These are phyloP conservation scores for Cladosporium sp. DNA, from an alignment of 2,329 filamentous ascomycete genomes.

Conservation along the genomic window DNA sequence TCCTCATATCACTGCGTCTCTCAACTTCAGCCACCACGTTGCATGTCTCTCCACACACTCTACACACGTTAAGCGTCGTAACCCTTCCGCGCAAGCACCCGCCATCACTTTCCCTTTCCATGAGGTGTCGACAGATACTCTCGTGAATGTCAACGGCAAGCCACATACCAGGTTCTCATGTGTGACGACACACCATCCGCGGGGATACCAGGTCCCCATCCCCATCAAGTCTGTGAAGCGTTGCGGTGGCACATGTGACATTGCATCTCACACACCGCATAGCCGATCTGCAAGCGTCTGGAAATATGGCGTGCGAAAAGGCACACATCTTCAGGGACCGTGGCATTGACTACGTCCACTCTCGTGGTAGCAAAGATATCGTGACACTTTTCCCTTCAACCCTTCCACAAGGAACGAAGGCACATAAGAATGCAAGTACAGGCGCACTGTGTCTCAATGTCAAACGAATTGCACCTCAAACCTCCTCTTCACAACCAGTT, in stretches of 20 bases:
- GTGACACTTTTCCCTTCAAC: background rate
- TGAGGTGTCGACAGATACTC: background rate
- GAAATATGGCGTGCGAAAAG: background rate
- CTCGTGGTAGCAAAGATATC: background rate
- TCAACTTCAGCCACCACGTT: too few relatives aligned
- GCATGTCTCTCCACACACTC: background rate
- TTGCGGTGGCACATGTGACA: conserved; percentile 7
- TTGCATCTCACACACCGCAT: conserved; percentile 10
- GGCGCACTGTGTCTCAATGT: background rate
- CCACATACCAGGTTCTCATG: background rate
- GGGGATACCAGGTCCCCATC: background rate
- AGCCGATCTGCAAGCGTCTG: background rate
- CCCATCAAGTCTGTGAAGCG: background rate
- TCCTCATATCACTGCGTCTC: too few relatives aligned
- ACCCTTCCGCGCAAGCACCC: background rate
- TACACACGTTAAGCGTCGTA: too few relatives aligned
- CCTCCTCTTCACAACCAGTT: background rate
- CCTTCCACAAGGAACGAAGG: too few relatives aligned
- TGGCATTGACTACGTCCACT: background rate
- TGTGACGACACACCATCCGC: background rate
- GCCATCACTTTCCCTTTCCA: background rate
- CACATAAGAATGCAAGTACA: background rate
- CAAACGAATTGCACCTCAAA: background rate
- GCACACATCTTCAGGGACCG: background rate
- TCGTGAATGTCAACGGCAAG: background rate